Conservation (phyloP, 257 asterid genomes). For the Vinca minor region DNA sequence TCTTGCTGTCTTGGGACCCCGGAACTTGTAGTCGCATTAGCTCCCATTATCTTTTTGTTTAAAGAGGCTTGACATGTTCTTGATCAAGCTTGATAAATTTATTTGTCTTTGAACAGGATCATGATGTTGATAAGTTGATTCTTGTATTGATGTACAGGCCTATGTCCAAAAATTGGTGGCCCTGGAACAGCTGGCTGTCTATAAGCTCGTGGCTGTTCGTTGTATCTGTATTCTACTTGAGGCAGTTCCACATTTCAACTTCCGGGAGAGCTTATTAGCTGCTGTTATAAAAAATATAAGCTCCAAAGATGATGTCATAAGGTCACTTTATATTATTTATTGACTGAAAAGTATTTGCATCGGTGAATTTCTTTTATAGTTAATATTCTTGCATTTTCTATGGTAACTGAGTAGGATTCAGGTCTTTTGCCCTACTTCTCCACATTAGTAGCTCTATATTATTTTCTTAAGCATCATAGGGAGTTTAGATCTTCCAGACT, state of each 20-base stretch:
- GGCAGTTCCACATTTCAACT: constrained; percentile 92
- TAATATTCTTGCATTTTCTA: background rate
- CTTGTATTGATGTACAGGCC: constrained; percentile 42
- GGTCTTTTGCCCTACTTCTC: background rate
- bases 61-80: background rate
- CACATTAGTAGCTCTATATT: background rate
- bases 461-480: background rate
- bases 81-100: background rate
- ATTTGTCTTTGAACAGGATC: background rate
- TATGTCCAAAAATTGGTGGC: constrained; percentile 72
- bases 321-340: constrained; percentile 35
- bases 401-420: no score
- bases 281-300: constrained; percentile 65
- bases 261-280: constrained; percentile 60
- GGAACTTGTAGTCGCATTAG: background rate
- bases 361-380: background rate
- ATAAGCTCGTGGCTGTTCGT: constrained; percentile 63
- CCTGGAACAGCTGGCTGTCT: constrained; percentile 49
- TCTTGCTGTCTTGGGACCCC: background rate
- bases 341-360: background rate
- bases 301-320: constrained; percentile 72
- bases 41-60: background rate
- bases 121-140: constrained; percentile 19
- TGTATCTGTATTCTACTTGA: constrained; percentile 79
- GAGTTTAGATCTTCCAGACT: background rate